These are phyloP conservation scores for Nemania sp. DNA, from an alignment of 2,329 filamentous ascomycete species.

Conservation along the genomic window DNA sequence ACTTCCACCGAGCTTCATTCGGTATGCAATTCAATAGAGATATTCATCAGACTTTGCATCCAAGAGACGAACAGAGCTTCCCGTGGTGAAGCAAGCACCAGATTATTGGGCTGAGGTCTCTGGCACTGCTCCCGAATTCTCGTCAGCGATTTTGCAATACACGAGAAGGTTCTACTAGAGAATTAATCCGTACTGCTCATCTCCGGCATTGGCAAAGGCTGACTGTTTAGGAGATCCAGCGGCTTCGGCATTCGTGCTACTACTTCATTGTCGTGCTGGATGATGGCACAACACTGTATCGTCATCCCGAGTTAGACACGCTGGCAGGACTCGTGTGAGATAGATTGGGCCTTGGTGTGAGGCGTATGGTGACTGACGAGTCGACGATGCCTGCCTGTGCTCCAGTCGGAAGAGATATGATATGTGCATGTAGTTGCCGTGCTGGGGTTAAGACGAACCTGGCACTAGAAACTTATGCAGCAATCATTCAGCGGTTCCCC, in stretches of 20 bases:
- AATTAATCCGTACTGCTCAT: constrained; percentile 15
- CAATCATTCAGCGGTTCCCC: constrained; percentile 54
- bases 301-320: background rate
- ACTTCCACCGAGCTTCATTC: too few species aligned
- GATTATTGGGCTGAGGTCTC: background rate
- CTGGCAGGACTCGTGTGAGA: background rate
- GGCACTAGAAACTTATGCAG: constrained; percentile 57
- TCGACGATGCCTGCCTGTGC: too few species aligned
- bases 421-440: background rate
- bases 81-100: background rate
- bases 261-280: constrained; percentile 63
- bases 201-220: constrained; percentile 11
- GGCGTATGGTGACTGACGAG: too few species aligned
- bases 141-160: background rate
- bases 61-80: background rate
- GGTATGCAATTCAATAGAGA: background rate
- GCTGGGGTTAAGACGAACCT: constrained; percentile 19
- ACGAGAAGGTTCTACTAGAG: too few species aligned
- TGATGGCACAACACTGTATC: constrained; percentile 53
- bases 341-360: too few species aligned
- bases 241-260: constrained; percentile 34
- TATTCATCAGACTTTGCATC: background rate
- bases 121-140: constrained; percentile 2
- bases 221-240: constrained; percentile 19
- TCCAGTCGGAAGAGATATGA: background rate